A percentile compares a stretch with the other conserved stretches of the same genome.
These are phyloP conservation scores for Tothia fuscella DNA, from an alignment of 2,329 filamentous ascomycete genomes.

Conservation along the genomic window DNA sequence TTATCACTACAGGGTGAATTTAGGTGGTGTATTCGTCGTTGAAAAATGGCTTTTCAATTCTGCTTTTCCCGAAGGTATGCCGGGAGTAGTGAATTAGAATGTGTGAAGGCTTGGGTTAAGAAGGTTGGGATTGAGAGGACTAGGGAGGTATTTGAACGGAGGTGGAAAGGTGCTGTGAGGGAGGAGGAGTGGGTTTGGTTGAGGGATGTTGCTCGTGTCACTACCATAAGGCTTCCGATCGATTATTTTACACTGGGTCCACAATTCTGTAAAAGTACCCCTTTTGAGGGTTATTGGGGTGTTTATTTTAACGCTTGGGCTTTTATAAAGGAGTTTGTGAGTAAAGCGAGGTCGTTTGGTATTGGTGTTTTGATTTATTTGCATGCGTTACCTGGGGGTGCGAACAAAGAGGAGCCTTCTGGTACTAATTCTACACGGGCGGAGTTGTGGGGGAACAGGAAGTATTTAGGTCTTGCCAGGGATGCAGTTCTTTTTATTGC, in stretches of 20 bases:
- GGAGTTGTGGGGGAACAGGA: conserved; percentile 36
- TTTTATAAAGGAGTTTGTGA: conserved; percentile 35
- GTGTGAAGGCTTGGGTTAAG: conserved; percentile 36
- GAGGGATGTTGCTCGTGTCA: conserved; percentile 37
- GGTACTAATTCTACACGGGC: conserved; percentile 41
- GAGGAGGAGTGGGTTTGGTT: conserved; percentile 43
- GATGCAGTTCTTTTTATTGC: conserved; percentile 40
- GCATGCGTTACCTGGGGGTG: conserved; percentile 47
- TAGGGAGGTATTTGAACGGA: conserved; percentile 38
- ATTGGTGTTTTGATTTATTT: conserved; percentile 48
- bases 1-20: conserved; percentile 47
- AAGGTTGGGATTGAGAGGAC: conserved; percentile 37
- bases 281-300: conserved; percentile 36
- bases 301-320: conserved; percentile 45
- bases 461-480: conserved; percentile 34
- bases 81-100: conserved; percentile 40
- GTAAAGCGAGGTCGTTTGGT: conserved; percentile 32
- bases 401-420: conserved; percentile 43
- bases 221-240: conserved; percentile 47
- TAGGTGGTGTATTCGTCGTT: conserved; percentile 47
- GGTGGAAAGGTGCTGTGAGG: conserved; percentile 40
- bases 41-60: conserved; percentile 44
- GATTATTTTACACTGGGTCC: conserved; percentile 47
- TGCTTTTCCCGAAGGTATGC: conserved; percentile 34
- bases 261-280: conserved; percentile 37